phyloP scores from a whole-genome alignment of 2,329 filamentous ascomycete species.

The Pseudogymnoascus sp. region DNA sequence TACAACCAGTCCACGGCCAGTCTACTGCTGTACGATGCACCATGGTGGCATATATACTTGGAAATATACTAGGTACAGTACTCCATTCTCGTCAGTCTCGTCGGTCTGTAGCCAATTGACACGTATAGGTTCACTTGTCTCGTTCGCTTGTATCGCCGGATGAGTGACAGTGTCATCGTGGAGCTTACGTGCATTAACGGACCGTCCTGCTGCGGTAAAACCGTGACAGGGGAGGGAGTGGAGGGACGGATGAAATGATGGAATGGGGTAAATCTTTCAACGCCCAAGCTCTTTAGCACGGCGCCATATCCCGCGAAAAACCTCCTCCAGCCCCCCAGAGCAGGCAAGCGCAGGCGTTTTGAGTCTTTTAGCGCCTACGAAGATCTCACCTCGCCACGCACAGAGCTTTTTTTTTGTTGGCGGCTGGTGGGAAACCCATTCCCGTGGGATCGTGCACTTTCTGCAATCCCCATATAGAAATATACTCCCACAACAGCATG shows the following conservation, averaged over 20 bases:
- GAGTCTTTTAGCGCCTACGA: slow-evolving; percentile 2
- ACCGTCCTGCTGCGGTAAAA: not conserved
- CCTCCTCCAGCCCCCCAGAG: not conserved
- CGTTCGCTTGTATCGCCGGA: slow-evolving; percentile 1
- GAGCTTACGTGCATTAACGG: slow-evolving; percentile 5
- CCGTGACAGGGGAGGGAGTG: not conserved
- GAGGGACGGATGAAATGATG: slow-evolving; percentile 3
- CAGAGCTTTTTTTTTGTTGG: not conserved
- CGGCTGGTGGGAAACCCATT: not conserved
- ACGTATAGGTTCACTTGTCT: not conserved
- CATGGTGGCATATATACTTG: not conserved
- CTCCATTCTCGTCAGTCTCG: not conserved
- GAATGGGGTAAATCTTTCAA: slow-evolving; percentile 3
- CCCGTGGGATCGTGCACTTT: not conserved
- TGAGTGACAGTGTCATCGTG: slow-evolving; percentile 2
- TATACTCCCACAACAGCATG: not conserved
- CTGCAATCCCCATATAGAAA: slow-evolving; percentile 1
- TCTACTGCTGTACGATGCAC: not conserved
- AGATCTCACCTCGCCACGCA: slow-evolving; percentile 3
- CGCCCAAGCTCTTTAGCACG: slow-evolving; percentile 1
- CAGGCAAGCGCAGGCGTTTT: not conserved
- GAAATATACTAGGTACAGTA: not conserved
- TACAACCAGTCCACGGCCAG: not conserved
- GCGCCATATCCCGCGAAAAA: not conserved
- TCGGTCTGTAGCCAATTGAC: not conserved